phyloP scores from a whole-genome alignment of 129 eudicot species.

The Glebionis coronaria region DNA sequence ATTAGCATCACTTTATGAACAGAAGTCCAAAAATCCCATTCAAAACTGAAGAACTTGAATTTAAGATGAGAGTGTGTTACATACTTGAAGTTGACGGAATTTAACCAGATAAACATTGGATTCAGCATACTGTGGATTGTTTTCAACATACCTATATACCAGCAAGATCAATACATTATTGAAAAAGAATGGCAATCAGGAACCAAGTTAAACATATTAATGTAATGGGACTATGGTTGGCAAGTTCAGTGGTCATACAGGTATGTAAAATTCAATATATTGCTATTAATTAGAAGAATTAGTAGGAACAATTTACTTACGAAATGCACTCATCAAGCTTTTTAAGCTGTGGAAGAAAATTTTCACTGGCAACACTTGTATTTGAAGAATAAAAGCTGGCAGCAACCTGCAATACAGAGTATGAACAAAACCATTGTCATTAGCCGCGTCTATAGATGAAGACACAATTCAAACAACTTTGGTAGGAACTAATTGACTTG shows the following conservation, averaged over 20 bases:
- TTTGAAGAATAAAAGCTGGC: slow-evolving; percentile 81
- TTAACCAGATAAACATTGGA: slow-evolving; percentile 91
- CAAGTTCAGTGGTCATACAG: slow-evolving; percentile 6
- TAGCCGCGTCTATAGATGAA: slow-evolving; percentile 10
- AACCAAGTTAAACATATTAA: slow-evolving; percentile 2
- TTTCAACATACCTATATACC: slow-evolving; percentile 75
- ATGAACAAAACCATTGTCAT: slow-evolving; percentile 10
- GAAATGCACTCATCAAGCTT: slow-evolving; percentile 91
- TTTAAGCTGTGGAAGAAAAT: slow-evolving; percentile 80
- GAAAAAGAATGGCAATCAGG: slow-evolving; percentile 3
- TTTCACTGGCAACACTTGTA: slow-evolving; percentile 69
- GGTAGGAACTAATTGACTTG: slow-evolving; percentile 10
- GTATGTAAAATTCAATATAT: not conserved
- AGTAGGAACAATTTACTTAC: slow-evolving; percentile 45
- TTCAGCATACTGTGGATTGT: slow-evolving; percentile 99
- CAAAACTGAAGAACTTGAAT: slow-evolving; percentile 9
- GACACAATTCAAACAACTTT: not conserved
- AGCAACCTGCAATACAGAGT: slow-evolving; percentile 64
- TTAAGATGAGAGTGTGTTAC: not conserved
- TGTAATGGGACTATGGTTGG: slow-evolving; percentile 4
- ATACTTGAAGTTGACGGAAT: slow-evolving; percentile 97
- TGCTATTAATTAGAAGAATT: not conserved
- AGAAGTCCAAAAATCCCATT: slow-evolving; percentile 12
- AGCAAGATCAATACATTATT: not conserved
- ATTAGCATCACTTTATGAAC: slow-evolving; percentile 4